Evolutionary conservation across 257 asterid species (phyloP).

Genomic region (Paraleonurus japonicus): DNA sequence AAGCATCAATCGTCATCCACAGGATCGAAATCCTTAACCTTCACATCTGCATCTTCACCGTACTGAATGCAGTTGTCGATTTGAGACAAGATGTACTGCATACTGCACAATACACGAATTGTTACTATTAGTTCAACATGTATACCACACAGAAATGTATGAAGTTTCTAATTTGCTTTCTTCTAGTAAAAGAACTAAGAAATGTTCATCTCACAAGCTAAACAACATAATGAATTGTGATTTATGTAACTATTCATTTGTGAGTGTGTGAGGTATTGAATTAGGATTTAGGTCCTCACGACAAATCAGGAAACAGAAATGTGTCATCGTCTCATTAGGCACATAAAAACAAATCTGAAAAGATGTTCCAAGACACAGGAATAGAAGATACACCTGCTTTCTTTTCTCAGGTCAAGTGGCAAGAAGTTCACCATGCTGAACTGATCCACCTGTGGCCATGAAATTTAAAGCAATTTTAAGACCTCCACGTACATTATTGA

Average conservation of each 20-base stretch:
- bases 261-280: background rate
- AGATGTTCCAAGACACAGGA: background rate
- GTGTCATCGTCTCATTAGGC: background rate
- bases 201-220: background rate
- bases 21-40: slow-evolving; percentile 77
- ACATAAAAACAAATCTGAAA: background rate
- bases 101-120: slow-evolving; percentile 42
- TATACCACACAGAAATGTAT: background rate
- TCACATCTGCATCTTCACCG: slow-evolving; percentile 95
- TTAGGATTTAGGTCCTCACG: background rate
- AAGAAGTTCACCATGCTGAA: slow-evolving; percentile 92
- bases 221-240: background rate
- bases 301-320: background rate
- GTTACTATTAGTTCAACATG: slow-evolving; percentile 11
- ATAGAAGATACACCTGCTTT: slow-evolving; percentile 56
- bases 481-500: background rate
- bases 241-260: background rate
- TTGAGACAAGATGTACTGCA: slow-evolving; percentile 75
- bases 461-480: background rate
- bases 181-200: background rate
- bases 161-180: background rate
- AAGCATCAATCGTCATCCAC: slow-evolving; percentile 43
- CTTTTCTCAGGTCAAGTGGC: slow-evolving; percentile 93
- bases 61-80: slow-evolving; percentile 80
- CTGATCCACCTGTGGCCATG: slow-evolving; percentile 72